These are phyloP conservation scores for Athelia psychrophila DNA, from an alignment of 1,284 basidiomycete species.

Conservation along the genomic window DNA sequence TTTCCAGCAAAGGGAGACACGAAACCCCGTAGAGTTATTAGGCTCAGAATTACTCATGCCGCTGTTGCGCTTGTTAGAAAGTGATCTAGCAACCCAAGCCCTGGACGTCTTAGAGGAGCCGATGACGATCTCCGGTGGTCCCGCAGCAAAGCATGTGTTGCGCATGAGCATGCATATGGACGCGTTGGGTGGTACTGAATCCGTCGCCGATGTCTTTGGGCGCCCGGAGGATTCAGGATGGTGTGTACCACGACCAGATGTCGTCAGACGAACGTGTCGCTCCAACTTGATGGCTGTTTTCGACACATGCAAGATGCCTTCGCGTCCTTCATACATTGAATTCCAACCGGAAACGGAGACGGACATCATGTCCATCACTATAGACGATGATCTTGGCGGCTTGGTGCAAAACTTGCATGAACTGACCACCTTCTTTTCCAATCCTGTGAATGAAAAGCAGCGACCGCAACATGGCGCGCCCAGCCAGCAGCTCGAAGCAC, in stretches of 20 bases:
- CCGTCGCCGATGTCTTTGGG: constrained; percentile 75
- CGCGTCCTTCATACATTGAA: constrained; percentile 71
- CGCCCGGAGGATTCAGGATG: constrained; percentile 81
- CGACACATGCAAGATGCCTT: constrained; percentile 74
- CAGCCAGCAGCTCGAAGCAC: constrained; percentile 65
- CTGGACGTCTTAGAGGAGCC: constrained; percentile 92
- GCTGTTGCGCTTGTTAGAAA: constrained; percentile 80
- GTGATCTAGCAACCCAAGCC: constrained; percentile 81
- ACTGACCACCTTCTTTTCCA: constrained; percentile 76
- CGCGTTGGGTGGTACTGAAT: constrained; percentile 42
- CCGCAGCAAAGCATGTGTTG: constrained; percentile 80
- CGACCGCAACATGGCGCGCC: constrained; percentile 31
- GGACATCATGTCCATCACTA: constrained; percentile 35
- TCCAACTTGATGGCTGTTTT: constrained; percentile 81
- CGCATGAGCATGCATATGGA: constrained; percentile 79
- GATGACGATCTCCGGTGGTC: constrained; percentile 73
- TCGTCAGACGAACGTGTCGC: constrained; percentile 62
- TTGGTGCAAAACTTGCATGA: constrained; percentile 86
- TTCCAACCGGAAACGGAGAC: constrained; percentile 61
- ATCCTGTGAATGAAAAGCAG: constrained; percentile 18
- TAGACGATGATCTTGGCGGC: constrained; percentile 75
- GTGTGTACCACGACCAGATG: constrained; percentile 72
- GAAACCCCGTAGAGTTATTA: constrained; percentile 69
- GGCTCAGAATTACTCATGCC: constrained; percentile 91
- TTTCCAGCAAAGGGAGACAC: constrained; percentile 82